A percentile compares a stretch with the other conserved stretches of the same genome.
Evolutionary conservation across 2,329 filamentous ascomycete species (phyloP).

Genomic region (Neonectria punicea): DNA sequence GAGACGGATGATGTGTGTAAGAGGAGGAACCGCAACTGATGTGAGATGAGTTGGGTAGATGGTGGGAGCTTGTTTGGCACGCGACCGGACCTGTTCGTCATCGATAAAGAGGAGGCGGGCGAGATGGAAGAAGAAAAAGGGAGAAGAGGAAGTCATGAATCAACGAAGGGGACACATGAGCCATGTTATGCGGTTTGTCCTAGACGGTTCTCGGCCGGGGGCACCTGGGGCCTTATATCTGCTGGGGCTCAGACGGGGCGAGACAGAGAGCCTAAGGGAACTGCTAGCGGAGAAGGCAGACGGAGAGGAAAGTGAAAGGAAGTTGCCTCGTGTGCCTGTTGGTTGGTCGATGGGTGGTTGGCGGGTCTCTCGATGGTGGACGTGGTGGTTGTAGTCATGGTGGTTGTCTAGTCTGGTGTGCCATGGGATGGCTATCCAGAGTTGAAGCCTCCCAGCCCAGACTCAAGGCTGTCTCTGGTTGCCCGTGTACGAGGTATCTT

Average conservation of each 20-base stretch:
- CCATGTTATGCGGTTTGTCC: conserved; percentile 27
- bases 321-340: conserved; percentile 30
- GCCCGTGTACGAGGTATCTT: not conserved
- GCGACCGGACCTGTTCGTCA: conserved; percentile 29
- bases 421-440: not conserved
- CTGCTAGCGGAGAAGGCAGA: conserved; percentile 23
- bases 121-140: conserved; percentile 22
- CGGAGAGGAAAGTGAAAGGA: not conserved
- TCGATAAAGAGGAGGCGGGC: conserved; percentile 14
- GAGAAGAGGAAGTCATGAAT: conserved; percentile 4
- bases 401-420: conserved; percentile 18
- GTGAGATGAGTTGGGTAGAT: conserved; percentile 23
- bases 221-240: conserved; percentile 17
- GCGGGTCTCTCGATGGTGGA: conserved; percentile 37
- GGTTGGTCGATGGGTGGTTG: conserved; percentile 29
- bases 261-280: conserved; percentile 24
- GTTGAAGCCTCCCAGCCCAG: conserved; percentile 14
- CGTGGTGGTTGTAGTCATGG: conserved; percentile 32
- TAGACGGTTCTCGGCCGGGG: conserved; percentile 1
- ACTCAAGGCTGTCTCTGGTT: not conserved
- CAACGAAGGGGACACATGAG: conserved; percentile 18
- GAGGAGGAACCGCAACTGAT: conserved; percentile 21
- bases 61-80: conserved; percentile 32
- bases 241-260: conserved; percentile 8
- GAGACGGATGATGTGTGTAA: conserved; percentile 25